Evolutionary conservation across 192 early-diverging fungal species (phyloP).

Genomic region (Podila epicladia): DNA sequence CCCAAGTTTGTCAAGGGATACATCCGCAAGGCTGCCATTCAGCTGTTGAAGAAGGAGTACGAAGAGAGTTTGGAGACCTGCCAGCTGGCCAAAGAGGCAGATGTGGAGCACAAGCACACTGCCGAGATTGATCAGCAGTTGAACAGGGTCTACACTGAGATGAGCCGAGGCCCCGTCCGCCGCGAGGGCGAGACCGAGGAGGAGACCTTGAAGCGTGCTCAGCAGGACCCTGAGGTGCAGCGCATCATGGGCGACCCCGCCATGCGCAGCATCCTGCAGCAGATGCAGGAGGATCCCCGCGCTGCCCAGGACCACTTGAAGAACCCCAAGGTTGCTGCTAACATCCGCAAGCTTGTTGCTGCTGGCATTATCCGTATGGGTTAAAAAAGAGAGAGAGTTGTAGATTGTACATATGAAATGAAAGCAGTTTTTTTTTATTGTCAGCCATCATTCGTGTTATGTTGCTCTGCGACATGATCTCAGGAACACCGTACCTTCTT

Average conservation of each 20-base stretch:
- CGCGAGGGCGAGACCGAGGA: constrained; percentile 73
- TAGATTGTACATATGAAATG: constrained; percentile 71
- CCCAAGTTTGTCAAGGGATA: constrained; percentile 94
- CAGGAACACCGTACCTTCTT: too few relatives aligned
- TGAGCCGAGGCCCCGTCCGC: constrained; percentile 66
- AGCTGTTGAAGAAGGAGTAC: constrained; percentile 91
- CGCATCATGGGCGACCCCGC: constrained; percentile 90
- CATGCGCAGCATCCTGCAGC: constrained; percentile 96
- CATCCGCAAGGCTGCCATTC: constrained; percentile 93
- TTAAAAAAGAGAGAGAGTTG: constrained; percentile 42
- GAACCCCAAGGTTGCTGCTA: constrained; percentile 93
- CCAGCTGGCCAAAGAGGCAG: constrained; percentile 79
- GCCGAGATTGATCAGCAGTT: constrained; percentile 87
- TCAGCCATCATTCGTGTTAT: constrained; percentile 91
- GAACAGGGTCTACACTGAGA: constrained; percentile 81
- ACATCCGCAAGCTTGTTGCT: constrained; percentile 91
- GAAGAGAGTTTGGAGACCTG: constrained; percentile 84
- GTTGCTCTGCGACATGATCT: too few relatives aligned
- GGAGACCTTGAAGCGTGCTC: constrained; percentile 85
- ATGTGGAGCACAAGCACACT: constrained; percentile 86
- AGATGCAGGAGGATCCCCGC: constrained; percentile 96
- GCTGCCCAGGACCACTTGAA: constrained; percentile 95
- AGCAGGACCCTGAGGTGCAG: constrained; percentile 92
- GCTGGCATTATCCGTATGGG: constrained; percentile 86
- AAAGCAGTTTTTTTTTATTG: constrained; percentile 69